Evolutionary conservation across 352 stramenopile species (phyloP), one percentile per base, ranked within the genome.

Genomic region (Pythium phragmitis): DNA sequence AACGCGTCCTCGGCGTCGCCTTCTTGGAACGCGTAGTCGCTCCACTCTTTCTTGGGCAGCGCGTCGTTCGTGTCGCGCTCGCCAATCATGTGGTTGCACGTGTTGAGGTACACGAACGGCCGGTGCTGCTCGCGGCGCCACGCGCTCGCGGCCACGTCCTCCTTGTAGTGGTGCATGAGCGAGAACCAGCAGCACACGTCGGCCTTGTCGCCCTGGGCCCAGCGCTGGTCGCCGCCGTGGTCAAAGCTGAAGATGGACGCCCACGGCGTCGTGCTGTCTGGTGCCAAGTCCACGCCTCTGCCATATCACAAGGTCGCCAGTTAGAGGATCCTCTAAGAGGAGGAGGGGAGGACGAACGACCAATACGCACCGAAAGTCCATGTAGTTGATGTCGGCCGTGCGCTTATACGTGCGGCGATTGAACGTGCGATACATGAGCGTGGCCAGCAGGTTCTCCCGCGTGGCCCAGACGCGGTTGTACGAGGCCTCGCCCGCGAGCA

Each of bases 31-130:
- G 85, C 81, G 53, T 94, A 94, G 70, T 95, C 76, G 60, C 74
- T 73, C 87, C 87, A 95, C 47, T 94, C 82, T 69, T 85, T 75
- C 70, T 95, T 95, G 59, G 57, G 68, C 54, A 95, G 73, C 5
- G 63, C 73, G 26, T 74, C 63, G 64, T 95, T 95, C 66, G 92
- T 95, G 75, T 95, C 87, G 43, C 65, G 75, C 69, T 95, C 78
- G 47, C 87, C 83, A 62, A 95, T 92, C 84, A 95, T 91, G 84
- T 95, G 87, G 57, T 95, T 95, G 77, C 87, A 95, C 51, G 87
- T 95, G 77, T 94, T 95, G 60, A 95, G 80, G 65, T 77, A 95
- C n/a, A 94, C 69, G 41, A 85, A 75, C 43, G 87, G 87, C 7
- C 87, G 85, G 42, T 85, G 57, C 7, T 34, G 19, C 67, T 78